Base-by-base conservation (phyloP, 208 protist species). In the Acanthamoeba lugdunensis region DNA sequence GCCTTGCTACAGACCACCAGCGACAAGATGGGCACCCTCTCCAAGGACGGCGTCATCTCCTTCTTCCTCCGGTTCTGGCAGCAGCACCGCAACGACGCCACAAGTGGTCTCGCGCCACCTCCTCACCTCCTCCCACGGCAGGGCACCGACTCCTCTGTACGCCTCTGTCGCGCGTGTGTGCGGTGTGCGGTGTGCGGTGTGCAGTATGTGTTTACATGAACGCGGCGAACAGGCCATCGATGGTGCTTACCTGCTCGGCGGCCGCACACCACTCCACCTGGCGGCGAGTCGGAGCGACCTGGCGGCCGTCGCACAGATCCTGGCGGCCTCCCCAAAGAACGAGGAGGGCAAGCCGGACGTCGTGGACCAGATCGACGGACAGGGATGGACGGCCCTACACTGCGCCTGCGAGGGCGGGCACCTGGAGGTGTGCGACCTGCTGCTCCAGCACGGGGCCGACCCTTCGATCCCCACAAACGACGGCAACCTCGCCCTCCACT, bases 61-160 rank as follows among this genome's bases (percentile, higher is more conserved):
- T 92, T 92, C 87, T 92, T 92, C 65, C 33, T 92, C 25, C 87
- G 87, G 2, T 75, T 92, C n/a, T 92, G 87, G 87, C 87, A 92
- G 87, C 87, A 92, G 87, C 41, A 71, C 50, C 87, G 65, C 16
- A 71, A 92, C 45, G 87, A 92, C 14, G 61, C 58, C 21, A 61
- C 50, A 8, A 56, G 79, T 28, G 50, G 48, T 13, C 50, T 63
- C 13, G 77, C 25, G 5, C 25, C 63, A 23, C 77, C 77, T 5
- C 11, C 45, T 14, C 33, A 7, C 25, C 7, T 18, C 52, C 25
- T 65, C 16, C n/a, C 48, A 23, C 79, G 79, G 13, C 79, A 87
- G 52, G 79, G 50, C 50, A 87, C 79, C 79, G 79, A 87, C 13
- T 9, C 30, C 54, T 21, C 54, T 13, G 16, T 58, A 30, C 28